Evolutionary conservation across 768 basidiomycete genomes (phyloP).

Genomic region (Phanerodontia chrysosporium): DNA sequence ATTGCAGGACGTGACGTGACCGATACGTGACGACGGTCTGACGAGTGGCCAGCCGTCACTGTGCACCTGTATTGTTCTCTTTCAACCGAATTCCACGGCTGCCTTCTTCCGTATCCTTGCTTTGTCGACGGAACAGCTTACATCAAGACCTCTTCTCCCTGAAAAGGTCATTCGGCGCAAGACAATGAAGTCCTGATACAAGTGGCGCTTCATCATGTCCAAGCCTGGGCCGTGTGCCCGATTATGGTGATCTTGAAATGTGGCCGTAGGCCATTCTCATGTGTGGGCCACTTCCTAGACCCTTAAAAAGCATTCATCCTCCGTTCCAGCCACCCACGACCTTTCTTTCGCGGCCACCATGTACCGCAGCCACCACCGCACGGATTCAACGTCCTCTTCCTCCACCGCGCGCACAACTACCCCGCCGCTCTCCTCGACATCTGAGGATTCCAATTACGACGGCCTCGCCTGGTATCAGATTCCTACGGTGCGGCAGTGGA

Average conservation of each 20-base stretch:
- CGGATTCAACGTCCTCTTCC: not conserved
- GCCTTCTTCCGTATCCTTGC: not conserved
- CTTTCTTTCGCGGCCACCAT: not conserved
- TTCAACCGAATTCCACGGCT: not conserved
- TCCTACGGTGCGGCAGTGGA: not conserved
- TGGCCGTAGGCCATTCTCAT: not conserved
- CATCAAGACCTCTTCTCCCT: not conserved
- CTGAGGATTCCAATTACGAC: not conserved
- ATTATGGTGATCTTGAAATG: not conserved
- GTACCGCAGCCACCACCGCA: constrained; percentile 1
- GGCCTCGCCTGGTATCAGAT: constrained; percentile 4
- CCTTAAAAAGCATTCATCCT: not conserved
- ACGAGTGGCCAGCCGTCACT: not conserved
- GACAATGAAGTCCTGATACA: not conserved
- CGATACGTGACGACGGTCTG: not conserved
- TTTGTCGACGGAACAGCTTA: not conserved
- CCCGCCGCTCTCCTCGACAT: not conserved
- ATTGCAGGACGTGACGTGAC: not conserved
- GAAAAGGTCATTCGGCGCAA: not conserved
- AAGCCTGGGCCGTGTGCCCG: constrained; percentile 4
- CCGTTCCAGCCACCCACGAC: not conserved
- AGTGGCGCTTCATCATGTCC: not conserved
- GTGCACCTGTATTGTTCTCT: not conserved
- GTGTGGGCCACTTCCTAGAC: constrained; percentile 1
- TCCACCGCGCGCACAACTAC: not conserved